Evolutionary conservation across 1,284 basidiomycete genomes (phyloP), one percentile per base, ranked within the genome.

Genomic region (Schizophyllum commune): DNA sequence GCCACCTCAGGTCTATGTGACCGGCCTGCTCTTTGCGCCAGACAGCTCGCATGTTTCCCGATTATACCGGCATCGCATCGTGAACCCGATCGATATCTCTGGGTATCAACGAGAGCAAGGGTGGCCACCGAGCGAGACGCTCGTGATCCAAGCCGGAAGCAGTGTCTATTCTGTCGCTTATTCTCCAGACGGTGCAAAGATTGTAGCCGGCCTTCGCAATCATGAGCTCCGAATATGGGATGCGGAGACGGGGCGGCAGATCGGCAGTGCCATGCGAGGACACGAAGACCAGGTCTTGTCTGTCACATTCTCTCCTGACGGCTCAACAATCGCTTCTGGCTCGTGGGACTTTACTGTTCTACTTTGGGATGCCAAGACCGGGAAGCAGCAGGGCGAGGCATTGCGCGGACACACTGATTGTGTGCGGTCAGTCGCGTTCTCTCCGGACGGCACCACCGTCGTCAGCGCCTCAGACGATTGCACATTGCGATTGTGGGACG

Each of bases 291-390:
- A 4, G 7, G 39, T 47, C 8, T 13, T 13, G 39, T 47, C 3
- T 3, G 13, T 47, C 39, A 8, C 39, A 47, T 57, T 15, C 58
- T 67, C 64, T 1, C 64, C 62, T 8, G 58, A 67, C 32, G 57
- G 64, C 11, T 55, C 56, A 22, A 53, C 20, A 5, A 58, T 68
- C 56, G 65, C 64, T 5, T 67, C 68, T 22, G 64, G 64, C 34
- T 68, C 65, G 6, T 32, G 56, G 47, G 66, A 67, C 60, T 3
- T 21, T 9, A 64, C 61, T 13, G 19, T 66, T n/a, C 55, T 60
- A 6, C 20, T 65, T 6, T 65, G 66, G 65, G 60, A 65, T 59
- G n/a, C 61, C 13, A 19, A 47, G 4, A 64, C 59, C 20, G 55
- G 20, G 11, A 22, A 55, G 27, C 57, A 19, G n/a, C 7, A 5